phyloP scores from a whole-genome alignment of 2,329 filamentous ascomycete species.

The Hymenoscyphus salicellus region DNA sequence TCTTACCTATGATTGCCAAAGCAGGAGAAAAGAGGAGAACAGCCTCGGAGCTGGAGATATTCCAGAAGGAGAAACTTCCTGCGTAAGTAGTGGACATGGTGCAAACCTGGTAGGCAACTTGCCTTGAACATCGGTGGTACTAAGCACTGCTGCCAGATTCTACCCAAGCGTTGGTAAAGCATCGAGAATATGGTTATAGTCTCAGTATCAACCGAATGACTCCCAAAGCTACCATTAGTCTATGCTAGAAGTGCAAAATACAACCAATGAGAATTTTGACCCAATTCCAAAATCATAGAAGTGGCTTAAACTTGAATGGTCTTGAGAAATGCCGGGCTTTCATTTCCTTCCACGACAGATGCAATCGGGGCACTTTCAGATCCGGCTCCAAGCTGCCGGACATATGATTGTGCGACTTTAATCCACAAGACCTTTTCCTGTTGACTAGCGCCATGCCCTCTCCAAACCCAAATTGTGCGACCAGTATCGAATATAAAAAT shows the following conservation, averaged over 20 bases:
- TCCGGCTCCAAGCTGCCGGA: slow-evolving; percentile 36
- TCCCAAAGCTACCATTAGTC: neutral
- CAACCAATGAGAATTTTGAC: neutral
- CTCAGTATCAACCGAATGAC: neutral
- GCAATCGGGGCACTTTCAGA: slow-evolving; percentile 46
- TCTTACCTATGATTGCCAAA: too few relatives aligned
- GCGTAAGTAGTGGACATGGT: neutral
- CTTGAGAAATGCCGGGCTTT: slow-evolving; percentile 49
- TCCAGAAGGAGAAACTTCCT: too few relatives aligned
- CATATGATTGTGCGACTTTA: slow-evolving; percentile 55
- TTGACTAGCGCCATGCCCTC: slow-evolving; percentile 56
- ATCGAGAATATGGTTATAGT: neutral
- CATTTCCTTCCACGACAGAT: slow-evolving; percentile 55
- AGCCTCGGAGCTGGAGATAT: too few relatives aligned
- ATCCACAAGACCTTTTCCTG: slow-evolving; percentile 61
- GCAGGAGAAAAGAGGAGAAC: too few relatives aligned
- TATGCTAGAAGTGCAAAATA: neutral
- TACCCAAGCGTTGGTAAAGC: neutral
- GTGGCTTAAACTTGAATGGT: slow-evolving; percentile 12
- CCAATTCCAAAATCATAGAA: neutral
- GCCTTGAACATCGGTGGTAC: neutral
- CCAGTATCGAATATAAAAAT: slow-evolving; percentile 63
- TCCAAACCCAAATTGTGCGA: slow-evolving; percentile 63
- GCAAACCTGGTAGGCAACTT: neutral
- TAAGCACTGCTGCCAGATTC: neutral